Percentiles rank a stretch among this genome's conserved stretches.
Conservation (phyloP, 768 basidiomycete species). For the Kondoa subrosea region DNA sequence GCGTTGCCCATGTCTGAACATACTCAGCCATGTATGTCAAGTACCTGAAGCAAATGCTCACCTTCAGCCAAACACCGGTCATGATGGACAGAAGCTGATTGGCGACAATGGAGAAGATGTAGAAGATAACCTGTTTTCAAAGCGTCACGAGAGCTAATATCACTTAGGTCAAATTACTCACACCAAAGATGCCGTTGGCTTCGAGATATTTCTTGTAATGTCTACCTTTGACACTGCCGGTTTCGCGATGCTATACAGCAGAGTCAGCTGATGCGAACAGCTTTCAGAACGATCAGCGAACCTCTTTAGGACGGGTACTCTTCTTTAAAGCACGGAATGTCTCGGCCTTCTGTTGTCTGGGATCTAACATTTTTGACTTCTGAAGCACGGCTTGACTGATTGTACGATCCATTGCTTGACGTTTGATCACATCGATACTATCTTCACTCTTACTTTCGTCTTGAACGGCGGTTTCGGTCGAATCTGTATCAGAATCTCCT, state of each 20-base stretch:
- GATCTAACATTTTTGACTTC: conserved; percentile 29
- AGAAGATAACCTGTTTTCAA: conserved; percentile 29
- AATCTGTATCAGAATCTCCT: conserved; percentile 20
- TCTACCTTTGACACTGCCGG: conserved; percentile 33
- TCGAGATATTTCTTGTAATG: conserved; percentile 35
- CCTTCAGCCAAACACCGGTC: conserved; percentile 27
- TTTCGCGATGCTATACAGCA: conserved; percentile 26
- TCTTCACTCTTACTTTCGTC: conserved; percentile 24
- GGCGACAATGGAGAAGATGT: conserved; percentile 31
- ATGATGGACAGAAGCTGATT: conserved; percentile 32
- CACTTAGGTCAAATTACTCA: conserved; percentile 4
- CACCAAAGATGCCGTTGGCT: conserved; percentile 26
- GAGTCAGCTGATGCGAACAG: background rate
- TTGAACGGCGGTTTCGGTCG: conserved; percentile 26
- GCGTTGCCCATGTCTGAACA: conserved; percentile 20
- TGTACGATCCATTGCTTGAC: conserved; percentile 14
- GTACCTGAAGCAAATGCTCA: background rate
- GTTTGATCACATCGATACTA: conserved; percentile 25
- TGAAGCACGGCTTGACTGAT: conserved; percentile 21
- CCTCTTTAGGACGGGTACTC: conserved; percentile 26
- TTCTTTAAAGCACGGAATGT: conserved; percentile 20
- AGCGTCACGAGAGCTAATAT: background rate
- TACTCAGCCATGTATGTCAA: background rate
- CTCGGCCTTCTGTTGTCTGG: conserved; percentile 22
- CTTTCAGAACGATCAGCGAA: background rate